Percentiles rank a stretch among this genome's conserved stretches.
Conservation (phyloP, 108 stramenopile species). For the Stephanodiscus triporus region DNA sequence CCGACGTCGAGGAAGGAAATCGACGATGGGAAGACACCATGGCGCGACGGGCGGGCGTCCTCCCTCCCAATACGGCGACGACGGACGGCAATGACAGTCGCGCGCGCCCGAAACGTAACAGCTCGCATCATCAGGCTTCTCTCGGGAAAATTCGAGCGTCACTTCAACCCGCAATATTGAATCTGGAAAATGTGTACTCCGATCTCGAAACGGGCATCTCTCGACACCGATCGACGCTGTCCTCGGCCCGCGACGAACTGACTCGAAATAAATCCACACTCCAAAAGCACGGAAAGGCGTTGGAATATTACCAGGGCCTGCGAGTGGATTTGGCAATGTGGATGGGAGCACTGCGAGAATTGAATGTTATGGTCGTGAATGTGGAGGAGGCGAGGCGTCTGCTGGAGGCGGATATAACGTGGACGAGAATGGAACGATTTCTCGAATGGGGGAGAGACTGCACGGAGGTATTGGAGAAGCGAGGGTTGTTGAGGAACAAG, state of each 20-base stretch:
- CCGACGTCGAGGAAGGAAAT: conserved; percentile 34
- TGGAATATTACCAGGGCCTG: conserved; percentile 73
- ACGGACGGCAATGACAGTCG: background rate
- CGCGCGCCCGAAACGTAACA: conserved; percentile 6
- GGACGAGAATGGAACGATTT: conserved; percentile 36
- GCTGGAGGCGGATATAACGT: conserved; percentile 46
- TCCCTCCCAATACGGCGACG: conserved; percentile 17
- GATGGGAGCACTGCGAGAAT: conserved; percentile 76
- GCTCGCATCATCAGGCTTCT: conserved; percentile 10
- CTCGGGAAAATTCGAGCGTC: conserved; percentile 45
- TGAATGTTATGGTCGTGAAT: conserved; percentile 54
- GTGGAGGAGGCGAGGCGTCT: conserved; percentile 50
- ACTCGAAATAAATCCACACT: conserved; percentile 52
- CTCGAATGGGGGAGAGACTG: conserved; percentile 69
- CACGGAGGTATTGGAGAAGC: conserved; percentile 45
- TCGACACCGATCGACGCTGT: conserved; percentile 37
- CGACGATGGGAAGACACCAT: conserved; percentile 70
- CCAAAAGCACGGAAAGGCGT: conserved; percentile 54
- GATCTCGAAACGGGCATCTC: conserved; percentile 38
- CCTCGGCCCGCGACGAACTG: conserved; percentile 48
- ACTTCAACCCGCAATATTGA: conserved; percentile 34
- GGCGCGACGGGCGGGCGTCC: conserved; percentile 70
- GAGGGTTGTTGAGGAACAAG: conserved; percentile 43
- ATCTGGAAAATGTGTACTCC: conserved; percentile 36
- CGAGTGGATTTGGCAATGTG: conserved; percentile 64